These are phyloP conservation scores for Diphasiastrum complanatum DNA, from an alignment of 83 land plant species.

Conservation along the genomic window DNA sequence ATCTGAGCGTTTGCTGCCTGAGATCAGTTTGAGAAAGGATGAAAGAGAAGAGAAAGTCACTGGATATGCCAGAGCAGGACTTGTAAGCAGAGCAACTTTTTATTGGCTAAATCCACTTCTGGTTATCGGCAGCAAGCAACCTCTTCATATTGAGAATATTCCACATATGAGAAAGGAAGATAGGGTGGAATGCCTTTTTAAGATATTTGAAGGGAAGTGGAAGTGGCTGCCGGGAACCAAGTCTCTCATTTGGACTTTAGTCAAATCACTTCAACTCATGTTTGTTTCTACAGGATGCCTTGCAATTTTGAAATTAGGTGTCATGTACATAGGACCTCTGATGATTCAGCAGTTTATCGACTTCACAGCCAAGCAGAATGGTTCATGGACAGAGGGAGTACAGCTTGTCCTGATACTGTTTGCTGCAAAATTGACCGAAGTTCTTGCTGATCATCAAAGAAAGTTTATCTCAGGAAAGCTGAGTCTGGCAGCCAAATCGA, in stretches of 20 bases:
- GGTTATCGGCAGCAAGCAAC: background rate
- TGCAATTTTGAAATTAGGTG: background rate
- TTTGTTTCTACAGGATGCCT: conserved; percentile 5
- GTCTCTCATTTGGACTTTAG: background rate
- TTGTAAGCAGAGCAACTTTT: background rate
- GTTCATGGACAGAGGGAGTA: background rate
- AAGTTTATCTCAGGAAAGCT: background rate
- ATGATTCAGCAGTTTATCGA: conserved; percentile 1
- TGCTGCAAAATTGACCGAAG: conserved; percentile 6
- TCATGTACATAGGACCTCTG: conserved; percentile 9
- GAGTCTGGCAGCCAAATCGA: background rate
- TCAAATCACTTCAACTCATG: background rate
- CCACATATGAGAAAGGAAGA: background rate
- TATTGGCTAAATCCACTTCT: background rate
- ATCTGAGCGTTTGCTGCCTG: too few species aligned
- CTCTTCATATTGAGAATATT: background rate
- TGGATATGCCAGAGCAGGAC: background rate
- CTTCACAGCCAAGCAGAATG: background rate
- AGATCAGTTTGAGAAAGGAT: too few species aligned
- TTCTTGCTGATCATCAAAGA: background rate
- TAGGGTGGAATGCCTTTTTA: background rate
- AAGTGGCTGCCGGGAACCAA: too few species aligned
- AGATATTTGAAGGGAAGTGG: too few species aligned
- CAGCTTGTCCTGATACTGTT: conserved; percentile 1
- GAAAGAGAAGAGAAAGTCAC: background rate